These are phyloP conservation scores for Tagetes patula DNA, from an alignment of 129 eudicot genomes.

Conservation along the genomic window DNA sequence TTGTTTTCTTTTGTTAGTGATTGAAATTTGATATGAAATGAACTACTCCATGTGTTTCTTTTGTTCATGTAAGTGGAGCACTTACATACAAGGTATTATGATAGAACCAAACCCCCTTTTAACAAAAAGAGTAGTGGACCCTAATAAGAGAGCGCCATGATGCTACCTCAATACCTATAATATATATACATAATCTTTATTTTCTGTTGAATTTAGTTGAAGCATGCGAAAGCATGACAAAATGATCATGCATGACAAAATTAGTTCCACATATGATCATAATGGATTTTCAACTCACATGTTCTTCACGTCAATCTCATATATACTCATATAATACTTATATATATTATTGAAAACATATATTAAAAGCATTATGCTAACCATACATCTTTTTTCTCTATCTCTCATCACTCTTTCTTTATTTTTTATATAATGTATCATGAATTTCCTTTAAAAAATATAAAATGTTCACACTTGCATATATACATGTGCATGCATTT, in stretches of 20 bases:
- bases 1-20: not conserved
- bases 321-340: no score
- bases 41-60: constrained; percentile 26
- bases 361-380: no score
- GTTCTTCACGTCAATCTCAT: constrained; percentile 7
- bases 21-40: constrained; percentile 15
- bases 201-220: constrained; percentile 26
- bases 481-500: no score
- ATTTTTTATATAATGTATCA: no score
- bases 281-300: constrained; percentile 11
- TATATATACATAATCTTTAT: not conserved
- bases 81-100: constrained; percentile 40
- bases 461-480: no score
- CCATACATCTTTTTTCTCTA: no score
- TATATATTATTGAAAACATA: no score
- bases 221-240: constrained; percentile 81
- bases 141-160: constrained; percentile 31
- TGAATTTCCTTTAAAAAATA: no score
- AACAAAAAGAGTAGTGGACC: constrained; percentile 36
- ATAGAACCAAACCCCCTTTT: constrained; percentile 31
- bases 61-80: constrained; percentile 58
- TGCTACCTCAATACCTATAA: constrained; percentile 36
- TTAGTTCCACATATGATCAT: constrained; percentile 17
- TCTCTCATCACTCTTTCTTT: no score
- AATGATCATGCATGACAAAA: constrained; percentile 34